A percentile compares a stretch with the other conserved stretches of the same genome.
Evolutionary conservation across 257 asterid genomes (phyloP).

Genomic region (Asclepias syriaca): DNA sequence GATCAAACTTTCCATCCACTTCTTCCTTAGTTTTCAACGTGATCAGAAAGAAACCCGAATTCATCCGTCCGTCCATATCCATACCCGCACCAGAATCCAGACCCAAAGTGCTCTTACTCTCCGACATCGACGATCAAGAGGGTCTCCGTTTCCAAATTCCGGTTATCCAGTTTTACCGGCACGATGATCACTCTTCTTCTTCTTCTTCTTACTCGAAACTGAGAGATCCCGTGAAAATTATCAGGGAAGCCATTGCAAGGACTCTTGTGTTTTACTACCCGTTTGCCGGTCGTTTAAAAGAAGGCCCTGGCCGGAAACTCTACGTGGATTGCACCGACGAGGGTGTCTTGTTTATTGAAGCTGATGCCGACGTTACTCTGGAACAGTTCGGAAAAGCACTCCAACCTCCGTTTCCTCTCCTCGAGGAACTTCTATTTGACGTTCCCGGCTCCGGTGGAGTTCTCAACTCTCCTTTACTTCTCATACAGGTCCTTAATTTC

Average conservation of each 20-base stretch:
- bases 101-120: constrained; percentile 30
- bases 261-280: constrained; percentile 65
- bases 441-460: constrained; percentile 50
- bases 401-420: constrained; percentile 48
- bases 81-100: constrained; percentile 7
- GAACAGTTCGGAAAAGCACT: constrained; percentile 46
- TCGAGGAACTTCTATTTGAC: constrained; percentile 57
- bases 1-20: background rate
- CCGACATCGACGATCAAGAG: constrained; percentile 62
- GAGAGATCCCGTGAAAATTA: constrained; percentile 38
- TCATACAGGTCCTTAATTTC: constrained; percentile 45
- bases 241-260: constrained; percentile 42
- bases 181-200: background rate
- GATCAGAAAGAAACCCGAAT: constrained; percentile 30
- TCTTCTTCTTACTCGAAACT: constrained; percentile 15
- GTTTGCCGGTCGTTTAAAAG: constrained; percentile 56
- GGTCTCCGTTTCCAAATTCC: constrained; percentile 59
- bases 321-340: constrained; percentile 69
- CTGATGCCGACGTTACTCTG: constrained; percentile 48
- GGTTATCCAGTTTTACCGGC: constrained; percentile 43
- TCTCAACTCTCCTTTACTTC: constrained; percentile 40
- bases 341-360: constrained; percentile 53
- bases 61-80: constrained; percentile 43
- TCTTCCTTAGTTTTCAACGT: constrained; percentile 31
- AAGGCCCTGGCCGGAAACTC: constrained; percentile 41